Conservation (phyloP, 768 basidiomycete genomes). For the Mycena crocata region DNA sequence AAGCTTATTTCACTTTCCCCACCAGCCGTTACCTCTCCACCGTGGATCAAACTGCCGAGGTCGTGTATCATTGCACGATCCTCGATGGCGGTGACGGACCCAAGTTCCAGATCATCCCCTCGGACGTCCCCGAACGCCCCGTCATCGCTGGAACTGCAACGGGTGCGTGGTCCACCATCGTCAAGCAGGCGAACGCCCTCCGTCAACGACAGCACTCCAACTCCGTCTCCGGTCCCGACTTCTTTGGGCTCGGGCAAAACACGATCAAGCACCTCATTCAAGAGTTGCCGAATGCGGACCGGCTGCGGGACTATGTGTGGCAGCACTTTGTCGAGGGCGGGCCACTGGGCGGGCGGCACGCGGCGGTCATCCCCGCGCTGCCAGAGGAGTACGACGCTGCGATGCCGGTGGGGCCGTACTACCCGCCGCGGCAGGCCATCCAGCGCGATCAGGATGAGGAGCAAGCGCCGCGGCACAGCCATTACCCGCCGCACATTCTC, state of each 20-base stretch:
- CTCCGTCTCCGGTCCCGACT: constrained; percentile 90
- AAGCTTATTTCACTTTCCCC: not conserved
- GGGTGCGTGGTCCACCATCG: constrained; percentile 87
- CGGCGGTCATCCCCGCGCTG: constrained; percentile 83
- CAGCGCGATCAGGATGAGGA: not conserved
- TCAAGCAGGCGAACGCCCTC: constrained; percentile 84
- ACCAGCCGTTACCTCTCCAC: constrained; percentile 85
- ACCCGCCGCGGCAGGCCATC: constrained; percentile 40
- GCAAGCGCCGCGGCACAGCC: constrained; percentile 34
- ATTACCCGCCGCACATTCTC: constrained; percentile 62
- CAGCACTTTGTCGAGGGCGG: constrained; percentile 89
- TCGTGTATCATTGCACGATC: constrained; percentile 86
- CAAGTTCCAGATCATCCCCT: constrained; percentile 85
- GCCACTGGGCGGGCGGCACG: constrained; percentile 85
- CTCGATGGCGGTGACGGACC: constrained; percentile 88
- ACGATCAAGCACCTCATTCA: constrained; percentile 93
- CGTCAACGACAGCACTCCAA: constrained; percentile 87
- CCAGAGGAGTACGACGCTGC: constrained; percentile 77
- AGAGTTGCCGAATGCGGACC: constrained; percentile 79
- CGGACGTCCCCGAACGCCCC: constrained; percentile 76
- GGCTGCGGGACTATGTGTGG: constrained; percentile 86
- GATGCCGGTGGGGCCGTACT: constrained; percentile 59
- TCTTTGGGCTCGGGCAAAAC: constrained; percentile 88
- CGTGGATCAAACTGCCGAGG: constrained; percentile 70
- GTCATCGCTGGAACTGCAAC: constrained; percentile 90